These are phyloP conservation scores for Botrytis porri DNA, from an alignment of 2,329 filamentous ascomycete genomes.

Conservation along the genomic window DNA sequence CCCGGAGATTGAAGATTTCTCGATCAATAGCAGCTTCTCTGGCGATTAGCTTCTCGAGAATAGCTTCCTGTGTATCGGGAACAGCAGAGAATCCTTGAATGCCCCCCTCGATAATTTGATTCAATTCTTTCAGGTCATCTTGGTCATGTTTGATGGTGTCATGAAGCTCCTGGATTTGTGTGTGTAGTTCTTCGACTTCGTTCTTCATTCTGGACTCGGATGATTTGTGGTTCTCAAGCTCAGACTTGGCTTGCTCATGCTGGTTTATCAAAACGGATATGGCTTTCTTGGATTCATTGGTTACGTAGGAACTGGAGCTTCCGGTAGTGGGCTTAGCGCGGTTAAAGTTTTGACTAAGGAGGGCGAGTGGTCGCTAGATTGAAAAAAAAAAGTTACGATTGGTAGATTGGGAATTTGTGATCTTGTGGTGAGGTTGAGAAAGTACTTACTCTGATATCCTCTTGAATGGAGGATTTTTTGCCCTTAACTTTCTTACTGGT, in stretches of 20 bases:
- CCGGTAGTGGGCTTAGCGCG: neutral
- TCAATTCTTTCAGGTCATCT: neutral
- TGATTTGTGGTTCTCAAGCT: neutral
- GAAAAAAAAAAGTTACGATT: neutral
- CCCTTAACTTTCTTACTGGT: neutral
- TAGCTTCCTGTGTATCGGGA: neutral
- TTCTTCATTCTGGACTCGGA: neutral
- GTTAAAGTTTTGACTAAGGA: neutral
- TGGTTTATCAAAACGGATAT: neutral
- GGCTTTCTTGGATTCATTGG: conserved; percentile 1
- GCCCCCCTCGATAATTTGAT: neutral
- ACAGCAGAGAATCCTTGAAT: neutral
- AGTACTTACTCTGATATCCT: neutral
- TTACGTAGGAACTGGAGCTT: neutral
- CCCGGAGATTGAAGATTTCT: neutral
- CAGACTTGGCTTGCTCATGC: neutral
- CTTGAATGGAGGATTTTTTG: neutral
- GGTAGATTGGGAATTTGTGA: neutral
- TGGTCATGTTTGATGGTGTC: neutral
- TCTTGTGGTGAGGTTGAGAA: neutral
- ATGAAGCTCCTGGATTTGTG: neutral
- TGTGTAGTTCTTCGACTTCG: neutral
- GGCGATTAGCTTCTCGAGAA: neutral
- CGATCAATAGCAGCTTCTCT: neutral
- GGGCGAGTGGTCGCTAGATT: neutral